These are phyloP conservation scores for Pyricularia grisea DNA, from an alignment of 2,329 filamentous ascomycete genomes.

Conservation along the genomic window DNA sequence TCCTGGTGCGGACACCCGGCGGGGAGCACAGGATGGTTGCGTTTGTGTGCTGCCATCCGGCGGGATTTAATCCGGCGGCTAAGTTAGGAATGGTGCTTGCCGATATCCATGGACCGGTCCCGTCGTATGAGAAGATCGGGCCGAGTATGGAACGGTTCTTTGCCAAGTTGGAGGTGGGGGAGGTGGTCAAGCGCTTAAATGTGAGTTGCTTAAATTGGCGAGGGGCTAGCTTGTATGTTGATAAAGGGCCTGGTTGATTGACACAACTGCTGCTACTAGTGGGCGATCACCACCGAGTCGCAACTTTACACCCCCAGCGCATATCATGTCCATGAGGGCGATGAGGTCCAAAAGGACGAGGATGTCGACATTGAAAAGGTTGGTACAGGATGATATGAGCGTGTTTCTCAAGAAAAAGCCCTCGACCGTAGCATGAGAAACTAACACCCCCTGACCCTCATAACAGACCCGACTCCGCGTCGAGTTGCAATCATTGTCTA, in stretches of 20 bases:
- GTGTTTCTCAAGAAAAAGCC: not conserved
- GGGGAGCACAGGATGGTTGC: slow-evolving; percentile 33
- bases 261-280: slow-evolving; percentile 21
- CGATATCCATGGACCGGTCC: slow-evolving; percentile 43
- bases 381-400: not conserved
- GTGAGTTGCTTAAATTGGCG: slow-evolving; percentile 20
- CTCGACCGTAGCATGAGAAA: not conserved
- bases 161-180: slow-evolving; percentile 34
- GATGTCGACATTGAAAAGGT: slow-evolving; percentile 29
- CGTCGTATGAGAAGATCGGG: slow-evolving; percentile 43
- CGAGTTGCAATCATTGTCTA: slow-evolving; percentile 41
- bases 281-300: slow-evolving; percentile 35
- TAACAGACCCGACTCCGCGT: slow-evolving; percentile 28
- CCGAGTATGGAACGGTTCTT: slow-evolving; percentile 47
- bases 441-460: not conserved
- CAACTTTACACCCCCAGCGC: slow-evolving; percentile 28
- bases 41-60: slow-evolving; percentile 41
- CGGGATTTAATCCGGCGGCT: slow-evolving; percentile 38
- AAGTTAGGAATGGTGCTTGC: slow-evolving; percentile 39
- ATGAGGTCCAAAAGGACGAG: slow-evolving; percentile 22
- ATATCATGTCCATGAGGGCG: slow-evolving; percentile 25
- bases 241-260: not conserved
- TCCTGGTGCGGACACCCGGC: slow-evolving; percentile 30
- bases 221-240: not conserved
- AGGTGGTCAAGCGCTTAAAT: slow-evolving; percentile 39